Percentiles rank a stretch among this genome's conserved stretches.
These are phyloP conservation scores for Ceratocystis cacaofunesta DNA, from an alignment of 2,329 filamentous ascomycete genomes.

Conservation along the genomic window DNA sequence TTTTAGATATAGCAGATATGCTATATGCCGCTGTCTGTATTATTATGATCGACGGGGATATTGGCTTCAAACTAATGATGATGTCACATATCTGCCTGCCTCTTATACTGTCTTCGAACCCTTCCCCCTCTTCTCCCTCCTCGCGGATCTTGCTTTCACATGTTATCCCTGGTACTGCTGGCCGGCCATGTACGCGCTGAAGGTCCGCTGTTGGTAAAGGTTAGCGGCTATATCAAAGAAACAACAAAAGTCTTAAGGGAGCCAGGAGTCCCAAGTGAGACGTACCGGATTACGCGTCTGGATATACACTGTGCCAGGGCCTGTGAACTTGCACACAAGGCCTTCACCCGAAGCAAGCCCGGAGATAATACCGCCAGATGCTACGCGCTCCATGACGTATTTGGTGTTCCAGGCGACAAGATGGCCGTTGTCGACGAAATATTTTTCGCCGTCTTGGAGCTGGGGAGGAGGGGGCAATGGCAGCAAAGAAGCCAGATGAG, in stretches of 20 bases:
- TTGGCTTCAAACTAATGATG: background rate
- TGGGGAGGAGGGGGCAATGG: conserved; percentile 19
- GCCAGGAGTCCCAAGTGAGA: conserved; percentile 16
- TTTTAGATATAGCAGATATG: background rate
- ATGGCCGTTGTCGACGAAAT: conserved; percentile 86
- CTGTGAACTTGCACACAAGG: conserved; percentile 85
- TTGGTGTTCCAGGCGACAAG: conserved; percentile 95
- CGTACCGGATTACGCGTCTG: conserved; percentile 75
- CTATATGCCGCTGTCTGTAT: background rate
- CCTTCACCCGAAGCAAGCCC: conserved; percentile 69
- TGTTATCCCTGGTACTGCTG: conserved; percentile 26
- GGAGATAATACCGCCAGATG: conserved; percentile 88
- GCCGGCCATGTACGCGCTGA: conserved; percentile 37
- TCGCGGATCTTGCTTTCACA: background rate
- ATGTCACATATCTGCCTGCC: background rate
- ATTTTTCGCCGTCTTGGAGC: conserved; percentile 59
- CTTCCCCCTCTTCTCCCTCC: background rate
- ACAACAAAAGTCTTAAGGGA: background rate
- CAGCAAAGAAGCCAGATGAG: background rate
- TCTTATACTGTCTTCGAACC: background rate
- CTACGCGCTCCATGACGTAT: conserved; percentile 77
- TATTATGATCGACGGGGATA: background rate
- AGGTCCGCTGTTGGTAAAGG: conserved; percentile 30
- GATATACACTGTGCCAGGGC: conserved; percentile 78
- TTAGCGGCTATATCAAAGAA: too few species aligned